These are phyloP conservation scores for Tricladium varicosporioides DNA, from an alignment of 2,329 filamentous ascomycete genomes.

Conservation along the genomic window DNA sequence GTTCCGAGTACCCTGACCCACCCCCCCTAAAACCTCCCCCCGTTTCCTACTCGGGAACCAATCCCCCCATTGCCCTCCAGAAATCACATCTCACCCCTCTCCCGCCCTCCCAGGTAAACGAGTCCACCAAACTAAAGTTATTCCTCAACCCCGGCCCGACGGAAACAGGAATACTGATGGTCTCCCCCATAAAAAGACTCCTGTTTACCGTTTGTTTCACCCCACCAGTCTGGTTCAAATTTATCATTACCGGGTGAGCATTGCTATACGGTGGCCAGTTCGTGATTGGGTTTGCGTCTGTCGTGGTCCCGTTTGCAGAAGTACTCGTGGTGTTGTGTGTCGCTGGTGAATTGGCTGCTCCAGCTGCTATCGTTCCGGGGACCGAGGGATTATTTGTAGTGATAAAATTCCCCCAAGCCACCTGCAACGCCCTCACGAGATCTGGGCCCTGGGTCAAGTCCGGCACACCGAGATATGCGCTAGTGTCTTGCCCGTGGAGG, in stretches of 20 bases:
- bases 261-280: conserved; percentile 11
- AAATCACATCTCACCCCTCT: conserved; percentile 19
- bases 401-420: conserved; percentile 19
- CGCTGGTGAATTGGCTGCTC: no score
- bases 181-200: neutral
- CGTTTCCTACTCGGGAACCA: conserved; percentile 12
- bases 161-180: neutral
- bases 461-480: conserved; percentile 29
- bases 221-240: conserved; percentile 18
- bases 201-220: neutral
- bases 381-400: conserved; percentile 11
- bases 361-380: conserved; percentile 6
- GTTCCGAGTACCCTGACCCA: no score
- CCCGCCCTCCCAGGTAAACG: conserved; percentile 12
- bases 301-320: neutral
- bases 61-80: conserved; percentile 11
- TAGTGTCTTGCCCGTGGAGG: conserved; percentile 35
- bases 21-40: neutral
- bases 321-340: no score
- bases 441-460: conserved; percentile 6
- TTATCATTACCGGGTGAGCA: conserved; percentile 7
- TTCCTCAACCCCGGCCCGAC: conserved; percentile 12
- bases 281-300: conserved; percentile 1
- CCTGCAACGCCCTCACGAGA: conserved; percentile 12
- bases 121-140: conserved; percentile 9